Evolutionary conservation across 371 early-diverging fungal species (phyloP).

Genomic region (Cokeromyces recurvatus): DNA sequence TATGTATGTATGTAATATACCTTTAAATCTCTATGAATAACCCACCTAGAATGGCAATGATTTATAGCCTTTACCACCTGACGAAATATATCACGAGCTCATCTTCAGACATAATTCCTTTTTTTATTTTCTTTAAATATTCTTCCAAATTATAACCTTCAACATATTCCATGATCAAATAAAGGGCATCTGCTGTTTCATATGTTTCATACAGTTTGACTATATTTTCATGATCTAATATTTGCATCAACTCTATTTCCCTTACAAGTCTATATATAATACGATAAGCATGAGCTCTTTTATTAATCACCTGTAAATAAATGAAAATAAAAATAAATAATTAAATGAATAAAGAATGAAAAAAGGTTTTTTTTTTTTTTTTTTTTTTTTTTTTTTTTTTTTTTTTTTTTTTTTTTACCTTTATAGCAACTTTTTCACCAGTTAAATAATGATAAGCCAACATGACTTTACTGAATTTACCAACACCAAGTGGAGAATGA

Average conservation of each 20-base stretch:
- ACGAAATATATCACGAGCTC: conserved; percentile 64
- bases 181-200: conserved; percentile 79
- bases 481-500: conserved; percentile 76
- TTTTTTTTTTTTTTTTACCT: conserved; percentile 23
- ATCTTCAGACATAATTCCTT: conserved; percentile 43
- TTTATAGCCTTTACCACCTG: conserved; percentile 68
- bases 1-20: conserved; percentile 19
- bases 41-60: conserved; percentile 68
- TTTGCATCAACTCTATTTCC: conserved; percentile 86
- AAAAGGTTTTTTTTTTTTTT: background rate
- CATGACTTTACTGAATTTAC: conserved; percentile 88
- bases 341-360: background rate
- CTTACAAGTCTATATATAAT: conserved; percentile 77
- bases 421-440: conserved; percentile 52
- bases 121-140: conserved; percentile 46
- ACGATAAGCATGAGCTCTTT: conserved; percentile 74
- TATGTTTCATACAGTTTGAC: conserved; percentile 88
- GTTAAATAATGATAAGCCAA: conserved; percentile 74
- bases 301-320: conserved; percentile 68
- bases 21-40: conserved; percentile 81
- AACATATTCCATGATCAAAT: conserved; percentile 66
- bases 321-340: too few relatives aligned
- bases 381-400: background rate
- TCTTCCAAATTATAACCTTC: conserved; percentile 55
- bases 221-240: conserved; percentile 80